Base-by-base conservation (phyloP, 805 yeast species). In the Candida maesae region DNA sequence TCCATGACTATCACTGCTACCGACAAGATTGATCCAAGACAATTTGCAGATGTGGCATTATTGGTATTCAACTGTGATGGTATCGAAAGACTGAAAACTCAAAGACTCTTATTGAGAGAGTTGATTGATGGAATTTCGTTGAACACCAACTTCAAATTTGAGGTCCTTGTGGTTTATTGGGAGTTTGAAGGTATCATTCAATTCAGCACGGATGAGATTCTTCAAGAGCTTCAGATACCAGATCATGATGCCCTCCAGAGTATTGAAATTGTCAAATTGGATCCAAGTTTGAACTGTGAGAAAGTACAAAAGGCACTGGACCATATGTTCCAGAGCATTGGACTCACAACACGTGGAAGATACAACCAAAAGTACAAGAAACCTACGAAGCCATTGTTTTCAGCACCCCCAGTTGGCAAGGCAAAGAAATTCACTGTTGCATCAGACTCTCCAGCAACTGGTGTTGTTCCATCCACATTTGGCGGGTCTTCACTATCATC, bases 11-110 rank as follows among this genome's bases (percentile, higher is more conserved):
- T 66, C 3, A 44, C 40, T 14, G 53, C 58, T 15, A 51, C 57
- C 11, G 52, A 50, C 32, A 44, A 50, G 15, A 60, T 58, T 27
- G 46, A 56, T 19, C 56, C 64, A 4, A 36, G 45, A 2, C 33
- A 32, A 1, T 60, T 63, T 29, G 52, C 51, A 10, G 50, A 64
- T 39, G 50, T 61, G 0, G 67, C 65, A 36, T 23, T 66, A 3
- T 39, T 68, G 13, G 55, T 68, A 2, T 67, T 66, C 42, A 68
- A 66, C 41, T 57, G 69, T n/a, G 67, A 51, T 58, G 59, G 66
- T 52, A 41, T 45, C 54, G 41, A 61, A 45, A 44, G 63, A 51
- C 41, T 68, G 46, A 41, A 64, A 58, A 28, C 65, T 45, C 52
- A 64, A 50, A 35, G 39, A 18, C 9, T 36, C 5, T 19, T 47